Percentiles rank a stretch among this genome's conserved stretches.
These are phyloP conservation scores for Blastobotrys mokoenaii DNA, from an alignment of 805 yeast genomes.

Conservation along the genomic window DNA sequence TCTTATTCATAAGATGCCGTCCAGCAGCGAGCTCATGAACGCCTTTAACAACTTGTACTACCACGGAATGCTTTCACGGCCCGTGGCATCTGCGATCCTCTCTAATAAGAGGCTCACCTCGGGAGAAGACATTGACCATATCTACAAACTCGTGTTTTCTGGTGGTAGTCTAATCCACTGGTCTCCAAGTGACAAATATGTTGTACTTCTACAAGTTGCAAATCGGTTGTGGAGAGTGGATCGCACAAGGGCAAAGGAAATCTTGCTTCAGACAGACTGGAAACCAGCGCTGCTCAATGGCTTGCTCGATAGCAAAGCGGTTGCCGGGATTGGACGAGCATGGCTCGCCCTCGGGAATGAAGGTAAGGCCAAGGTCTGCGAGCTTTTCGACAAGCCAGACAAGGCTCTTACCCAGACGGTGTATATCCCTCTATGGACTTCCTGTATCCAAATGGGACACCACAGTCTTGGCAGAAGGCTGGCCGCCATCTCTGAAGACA, in stretches of 20 bases:
- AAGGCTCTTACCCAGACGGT: not conserved
- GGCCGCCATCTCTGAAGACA: not conserved
- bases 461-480: not conserved
- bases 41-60: slow-evolving; percentile 21
- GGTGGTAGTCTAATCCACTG: slow-evolving; percentile 23
- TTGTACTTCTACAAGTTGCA: slow-evolving; percentile 22
- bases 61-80: slow-evolving; percentile 19
- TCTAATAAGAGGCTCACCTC: slow-evolving; percentile 14
- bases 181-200: slow-evolving; percentile 17
- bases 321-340: slow-evolving; percentile 13
- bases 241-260: too few species aligned
- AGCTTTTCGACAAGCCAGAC: not conserved
- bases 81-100: slow-evolving; percentile 19
- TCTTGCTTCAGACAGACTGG: slow-evolving; percentile 12
- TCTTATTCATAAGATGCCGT: too few species aligned
- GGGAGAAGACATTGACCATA: slow-evolving; percentile 15
- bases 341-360: slow-evolving; percentile 2
- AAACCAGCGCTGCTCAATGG: slow-evolving; percentile 8
- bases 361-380: not conserved
- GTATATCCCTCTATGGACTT: not conserved
- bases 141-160: slow-evolving; percentile 17
- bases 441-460: not conserved
- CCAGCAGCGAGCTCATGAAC: slow-evolving; percentile 11
- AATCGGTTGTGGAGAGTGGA: slow-evolving; percentile 13
- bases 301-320: slow-evolving; percentile 1